Base-by-base conservation (phyloP, 495 filamentous ascomycete species). In the Parathielavia hyrcaniae region DNA sequence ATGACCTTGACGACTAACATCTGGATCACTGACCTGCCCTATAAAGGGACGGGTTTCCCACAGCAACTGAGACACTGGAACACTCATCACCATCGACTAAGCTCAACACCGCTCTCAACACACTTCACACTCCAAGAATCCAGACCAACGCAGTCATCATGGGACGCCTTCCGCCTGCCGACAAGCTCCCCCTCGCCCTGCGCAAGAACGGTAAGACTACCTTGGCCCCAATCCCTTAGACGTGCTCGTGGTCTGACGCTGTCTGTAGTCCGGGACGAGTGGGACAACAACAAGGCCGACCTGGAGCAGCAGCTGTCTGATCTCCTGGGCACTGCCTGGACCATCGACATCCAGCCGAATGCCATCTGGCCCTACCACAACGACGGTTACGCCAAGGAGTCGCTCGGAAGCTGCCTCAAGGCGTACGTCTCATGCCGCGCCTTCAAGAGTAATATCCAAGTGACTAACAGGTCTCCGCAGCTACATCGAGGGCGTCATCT, bases 161-260 rank as follows among this genome's bases (percentile, higher is more conserved):
- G 74, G 54, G 60, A 45, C 71, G 64, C 19, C 65, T 74, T 26
- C 72, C 73, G 7, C 69, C 75, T n/a, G 72, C 70, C 44, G 75
- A 73, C 63, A 81, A 80, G 64, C 68, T 82, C 10, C 72, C 79
- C n/a, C 75, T 82, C 54, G 77, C 74, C 23, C 57, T 77, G 30
- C 77, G 77, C 61, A 81, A 79, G 65, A 81, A 78, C 62, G 62
- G 77, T 79, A 60, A 61, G 72, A 61, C 41, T 5, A 11, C 46
- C 14, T 13, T 11, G 35, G 11, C 48, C 32, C 43, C n/a, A 9
- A 39, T 19, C 20, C 19, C 22, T 14, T 5, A 22, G 19, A 32
- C 17, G 26, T 17, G 26, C n/a, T 30, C 3, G 26, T 30, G 53
- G 50, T 23, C 46, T 61, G 57, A 49, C 64, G 19, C 9, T 8